These are phyloP conservation scores for Russula compacta DNA, from an alignment of 768 basidiomycete genomes.

Conservation along the genomic window DNA sequence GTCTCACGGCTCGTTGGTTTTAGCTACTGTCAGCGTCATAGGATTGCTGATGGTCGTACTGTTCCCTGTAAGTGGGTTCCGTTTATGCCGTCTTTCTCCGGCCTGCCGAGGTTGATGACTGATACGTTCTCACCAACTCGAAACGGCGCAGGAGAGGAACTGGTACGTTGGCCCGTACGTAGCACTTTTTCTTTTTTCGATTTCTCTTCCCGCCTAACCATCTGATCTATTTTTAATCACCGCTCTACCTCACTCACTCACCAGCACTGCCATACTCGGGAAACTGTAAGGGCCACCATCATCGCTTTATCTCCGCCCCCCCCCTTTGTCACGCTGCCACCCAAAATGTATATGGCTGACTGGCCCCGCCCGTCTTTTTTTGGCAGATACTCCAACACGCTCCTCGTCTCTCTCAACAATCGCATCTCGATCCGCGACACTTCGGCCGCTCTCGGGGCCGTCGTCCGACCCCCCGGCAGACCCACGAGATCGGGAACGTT, in stretches of 20 bases:
- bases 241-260: neutral
- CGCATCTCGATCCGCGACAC: conserved; percentile 2
- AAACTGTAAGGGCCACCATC: conserved; percentile 1
- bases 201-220: neutral
- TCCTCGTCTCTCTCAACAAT: conserved; percentile 23
- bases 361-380: neutral
- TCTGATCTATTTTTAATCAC: neutral
- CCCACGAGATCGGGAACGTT: no score
- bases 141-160: neutral
- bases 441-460: neutral
- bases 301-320: neutral
- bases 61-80: neutral
- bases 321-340: no score
- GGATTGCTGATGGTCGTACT: neutral
- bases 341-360: neutral
- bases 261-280: conserved; percentile 5
- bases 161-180: conserved; percentile 1
- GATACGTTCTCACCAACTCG: no score
- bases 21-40: neutral
- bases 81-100: neutral
- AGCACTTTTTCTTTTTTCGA: no score
- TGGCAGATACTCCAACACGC: conserved; percentile 22
- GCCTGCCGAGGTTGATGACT: neutral
- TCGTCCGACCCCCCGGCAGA: no score
- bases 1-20: neutral